Percentiles rank a stretch among this genome's conserved stretches.
phyloP scores from a whole-genome alignment of 208 protist genomes.

The Leishmania tarentolae region DNA sequence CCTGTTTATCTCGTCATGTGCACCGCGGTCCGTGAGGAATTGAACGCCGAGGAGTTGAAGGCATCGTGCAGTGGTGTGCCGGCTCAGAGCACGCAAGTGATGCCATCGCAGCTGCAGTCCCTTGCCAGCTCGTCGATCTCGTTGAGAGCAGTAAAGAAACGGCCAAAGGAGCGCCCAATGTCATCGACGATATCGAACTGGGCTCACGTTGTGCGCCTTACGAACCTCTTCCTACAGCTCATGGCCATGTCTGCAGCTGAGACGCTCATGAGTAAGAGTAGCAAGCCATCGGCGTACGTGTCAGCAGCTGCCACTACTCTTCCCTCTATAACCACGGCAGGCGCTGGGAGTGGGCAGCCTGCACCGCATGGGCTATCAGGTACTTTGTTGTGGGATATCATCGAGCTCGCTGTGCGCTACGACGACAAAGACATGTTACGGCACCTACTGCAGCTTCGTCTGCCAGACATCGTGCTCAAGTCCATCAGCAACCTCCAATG shows the following conservation, averaged over 20 bases:
- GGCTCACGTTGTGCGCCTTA: conserved; percentile 43
- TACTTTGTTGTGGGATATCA: conserved; percentile 60
- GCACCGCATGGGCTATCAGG: conserved; percentile 22
- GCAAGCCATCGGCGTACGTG: neutral
- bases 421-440: conserved; percentile 61
- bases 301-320: neutral
- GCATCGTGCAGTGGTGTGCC: neutral
- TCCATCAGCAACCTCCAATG: conserved; percentile 20
- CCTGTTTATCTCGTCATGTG: conserved; percentile 69
- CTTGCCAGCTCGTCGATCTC: neutral
- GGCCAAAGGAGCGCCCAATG: neutral
- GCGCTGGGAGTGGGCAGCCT: neutral
- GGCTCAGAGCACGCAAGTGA: neutral
- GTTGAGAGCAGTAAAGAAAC: conserved; percentile 2
- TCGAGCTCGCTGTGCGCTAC: conserved; percentile 79
- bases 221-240: conserved; percentile 55
- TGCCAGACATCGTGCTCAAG: conserved; percentile 32
- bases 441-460: conserved; percentile 45
- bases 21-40: conserved; percentile 8
- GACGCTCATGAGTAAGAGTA: conserved; percentile 29
- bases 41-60: neutral
- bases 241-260: conserved; percentile 52
- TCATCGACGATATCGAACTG: conserved; percentile 38
- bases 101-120: neutral
- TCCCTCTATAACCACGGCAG: neutral